Base-by-base conservation (phyloP, 2,329 filamentous ascomycete species). In the Tolypocladium tropicale region DNA sequence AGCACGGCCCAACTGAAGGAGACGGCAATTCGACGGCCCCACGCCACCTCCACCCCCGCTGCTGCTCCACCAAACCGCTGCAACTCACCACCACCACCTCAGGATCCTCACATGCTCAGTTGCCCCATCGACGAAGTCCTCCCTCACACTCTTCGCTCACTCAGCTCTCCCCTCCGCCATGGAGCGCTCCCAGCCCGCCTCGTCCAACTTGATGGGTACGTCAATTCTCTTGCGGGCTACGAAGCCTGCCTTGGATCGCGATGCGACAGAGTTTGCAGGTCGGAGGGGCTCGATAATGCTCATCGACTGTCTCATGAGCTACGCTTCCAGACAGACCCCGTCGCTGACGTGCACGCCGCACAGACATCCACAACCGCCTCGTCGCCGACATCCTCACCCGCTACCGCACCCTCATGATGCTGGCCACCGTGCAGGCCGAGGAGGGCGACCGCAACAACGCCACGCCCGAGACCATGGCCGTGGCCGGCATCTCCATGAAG, bases 281-380 rank as follows among this genome's bases (percentile, higher is more conserved):
- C 43, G 14, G 11, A 6, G 41, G n/a, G 25, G 12, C 14, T 2
- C 1, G 16, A 46, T 46, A 2, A 23, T 23, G 23, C 41, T 48
- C 43, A 10, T 46, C 12, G 7, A 3, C 14, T 6, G 3, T 16
- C 3, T n/a, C 46, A 5, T n/a, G 25, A 21, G 46, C 28, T 32
- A 16, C 16, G 28, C 46, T n/a, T 32, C 25, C 46, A 49, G 9
- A 16, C 10, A n/a, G 10, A 32, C 18, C 14, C 16, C 3, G 6
- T 25, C 14, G 34, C 49, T 55, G 25, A 59, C 55, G n/a, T 16
- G 37, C 23, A 33, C 16, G 1, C 12, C 48, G 28, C 46, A n/a
- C 57, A 75, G 74, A 76, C 63, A 74, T 68, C 33, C 73, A 76
- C 61, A 73, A 76, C 60, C 70, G 74, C 43, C 74, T 76, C 58